Conservation (phyloP, 768 basidiomycete species). For the Scleroderma bovista region DNA sequence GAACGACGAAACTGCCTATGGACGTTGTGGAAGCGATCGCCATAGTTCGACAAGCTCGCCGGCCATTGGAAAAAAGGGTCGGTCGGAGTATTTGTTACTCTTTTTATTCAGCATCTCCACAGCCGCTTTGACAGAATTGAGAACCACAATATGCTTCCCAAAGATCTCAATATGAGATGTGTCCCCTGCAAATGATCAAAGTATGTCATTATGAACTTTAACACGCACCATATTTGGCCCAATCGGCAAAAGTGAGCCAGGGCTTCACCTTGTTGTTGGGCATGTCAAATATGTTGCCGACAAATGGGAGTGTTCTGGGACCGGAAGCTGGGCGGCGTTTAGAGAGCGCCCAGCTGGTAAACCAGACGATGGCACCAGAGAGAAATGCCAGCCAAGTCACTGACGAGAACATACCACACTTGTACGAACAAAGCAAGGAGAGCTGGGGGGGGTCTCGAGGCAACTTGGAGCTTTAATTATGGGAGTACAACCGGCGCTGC, state of each 20-base stretch:
- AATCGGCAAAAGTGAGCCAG: constrained; percentile 48
- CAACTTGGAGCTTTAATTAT: too few species aligned
- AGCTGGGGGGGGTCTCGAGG: too few species aligned
- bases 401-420: too few species aligned
- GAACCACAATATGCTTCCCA: constrained; percentile 42
- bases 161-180: constrained; percentile 26
- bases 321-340: constrained; percentile 4
- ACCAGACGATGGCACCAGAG: too few species aligned
- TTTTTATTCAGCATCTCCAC: constrained; percentile 49
- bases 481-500: too few species aligned
- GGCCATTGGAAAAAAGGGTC: constrained; percentile 14
- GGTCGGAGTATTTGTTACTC: constrained; percentile 45
- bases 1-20: constrained; percentile 10
- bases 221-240: constrained; percentile 48
- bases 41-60: constrained; percentile 15
- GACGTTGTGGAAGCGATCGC: constrained; percentile 7
- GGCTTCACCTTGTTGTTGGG: constrained; percentile 41
- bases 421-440: too few species aligned
- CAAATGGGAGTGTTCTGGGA: constrained; percentile 30
- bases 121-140: constrained; percentile 42
- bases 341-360: too few species aligned
- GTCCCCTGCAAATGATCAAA: constrained; percentile 15
- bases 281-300: constrained; percentile 53
- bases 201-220: constrained; percentile 6
- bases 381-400: too few species aligned